phyloP scores from a whole-genome alignment of 352 stramenopile species.

The Pythium insidiosum region DNA sequence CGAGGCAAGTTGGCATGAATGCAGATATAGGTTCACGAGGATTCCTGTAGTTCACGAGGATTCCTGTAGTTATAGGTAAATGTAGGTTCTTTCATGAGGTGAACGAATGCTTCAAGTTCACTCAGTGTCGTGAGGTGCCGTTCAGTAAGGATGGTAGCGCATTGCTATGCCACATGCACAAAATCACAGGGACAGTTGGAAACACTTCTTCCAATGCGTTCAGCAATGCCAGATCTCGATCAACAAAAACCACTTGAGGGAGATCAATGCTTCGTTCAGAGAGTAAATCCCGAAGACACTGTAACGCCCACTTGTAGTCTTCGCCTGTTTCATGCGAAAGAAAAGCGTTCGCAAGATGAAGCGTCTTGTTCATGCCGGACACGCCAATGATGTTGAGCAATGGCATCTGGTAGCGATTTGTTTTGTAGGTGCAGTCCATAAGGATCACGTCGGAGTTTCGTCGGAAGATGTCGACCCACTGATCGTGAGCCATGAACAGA shows the following conservation, averaged over 20 bases:
- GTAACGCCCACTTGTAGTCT: constrained; percentile 9
- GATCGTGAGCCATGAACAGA: too few species aligned
- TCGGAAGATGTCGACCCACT: too few species aligned
- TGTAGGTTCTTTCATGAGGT: too few species aligned
- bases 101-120: too few species aligned
- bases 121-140: too few species aligned
- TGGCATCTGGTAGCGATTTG: constrained; percentile 9
- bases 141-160: too few species aligned
- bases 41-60: too few species aligned
- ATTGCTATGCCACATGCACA: constrained; percentile 18
- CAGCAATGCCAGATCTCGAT: constrained; percentile 9
- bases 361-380: constrained; percentile 12
- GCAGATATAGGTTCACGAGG: too few species aligned
- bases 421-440: too few species aligned
- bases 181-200: neutral
- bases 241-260: constrained; percentile 7
- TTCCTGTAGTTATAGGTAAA: too few species aligned
- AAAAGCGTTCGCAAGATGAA: constrained; percentile 12
- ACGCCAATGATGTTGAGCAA: constrained; percentile 12
- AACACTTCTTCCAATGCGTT: constrained; percentile 9
- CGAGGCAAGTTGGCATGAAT: too few species aligned
- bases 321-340: constrained; percentile 1
- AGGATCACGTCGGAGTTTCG: too few species aligned
- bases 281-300: neutral
- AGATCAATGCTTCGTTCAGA: neutral